Evolutionary conservation across 306 rosid genomes (phyloP), one percentile per base, ranked within the genome.

Genomic region (Gastrolobium villosum): DNA sequence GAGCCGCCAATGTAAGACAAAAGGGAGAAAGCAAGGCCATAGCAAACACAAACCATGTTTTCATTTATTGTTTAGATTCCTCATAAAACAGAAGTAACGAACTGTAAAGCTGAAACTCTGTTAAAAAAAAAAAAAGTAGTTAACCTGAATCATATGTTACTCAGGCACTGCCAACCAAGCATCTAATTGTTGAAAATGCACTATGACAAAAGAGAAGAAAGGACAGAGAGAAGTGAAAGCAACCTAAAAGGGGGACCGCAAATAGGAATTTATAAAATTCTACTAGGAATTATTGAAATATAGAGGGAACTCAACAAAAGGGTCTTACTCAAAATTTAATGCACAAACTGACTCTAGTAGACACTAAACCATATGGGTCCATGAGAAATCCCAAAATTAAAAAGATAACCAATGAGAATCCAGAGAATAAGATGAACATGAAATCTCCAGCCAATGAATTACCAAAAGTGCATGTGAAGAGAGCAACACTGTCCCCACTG

Each of bases 391-490:
- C 86, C 82, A 34, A 39, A 48, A 72, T 75, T 72, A 15, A 72
- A 36, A 63, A 44, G 7, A 3, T 20, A 75, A 15, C 98, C 96
- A 92, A 94, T 90, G 41, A 84, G 80, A 84, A 31, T 77, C 77
- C 63, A 85, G 68, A 80, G 64, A 73, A 81, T 55, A 64, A 83
- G 97, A 94, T 94, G 69, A 39, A 81, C 89, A 39, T 86, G 57
- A 86, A 78, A 49, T 26, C 76, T 65, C 65, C 36, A 83, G 57
- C 98, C 98, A 92, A 94, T 94, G 53, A 89, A 68, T 84, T 73
- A 69, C 88, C 89, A 75, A 81, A 87, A 86, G 75, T 85, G 78
- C 83, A 69, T 43, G 68, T 68, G 41, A 72, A 65, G 53, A 59
- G 45, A 34, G 14, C 35, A 56, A 37, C 65, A 41, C 32, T 43